Percentiles rank a stretch among this genome's conserved stretches.
Conservation (phyloP, 768 basidiomycete genomes). For the Rubroboletus pulcherrimus region DNA sequence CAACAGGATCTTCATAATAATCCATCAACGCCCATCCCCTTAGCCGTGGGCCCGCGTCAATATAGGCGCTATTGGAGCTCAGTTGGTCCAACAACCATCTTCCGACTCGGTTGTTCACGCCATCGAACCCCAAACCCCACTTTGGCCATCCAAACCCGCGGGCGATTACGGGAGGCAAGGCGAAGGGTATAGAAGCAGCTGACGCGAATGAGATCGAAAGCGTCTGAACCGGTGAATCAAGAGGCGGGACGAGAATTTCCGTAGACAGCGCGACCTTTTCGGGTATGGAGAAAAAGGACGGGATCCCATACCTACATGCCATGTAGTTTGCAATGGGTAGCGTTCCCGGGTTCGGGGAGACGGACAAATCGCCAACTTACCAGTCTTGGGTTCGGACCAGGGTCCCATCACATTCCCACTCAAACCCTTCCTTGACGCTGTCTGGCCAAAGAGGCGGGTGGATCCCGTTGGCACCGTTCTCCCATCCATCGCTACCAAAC, state of each 20-base stretch:
- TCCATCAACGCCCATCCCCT: slow-evolving; percentile 79
- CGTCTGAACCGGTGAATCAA: slow-evolving; percentile 36
- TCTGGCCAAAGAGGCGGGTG: slow-evolving; percentile 87
- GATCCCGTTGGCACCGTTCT: slow-evolving; percentile 75
- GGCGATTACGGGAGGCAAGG: slow-evolving; percentile 72
- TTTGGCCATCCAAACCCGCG: slow-evolving; percentile 82
- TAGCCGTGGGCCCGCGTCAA: slow-evolving; percentile 38
- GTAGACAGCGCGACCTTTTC: slow-evolving; percentile 71
- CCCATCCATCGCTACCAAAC: slow-evolving; percentile 68
- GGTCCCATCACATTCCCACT: slow-evolving; percentile 71
- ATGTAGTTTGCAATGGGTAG: background rate
- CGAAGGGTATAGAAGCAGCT: slow-evolving; percentile 76
- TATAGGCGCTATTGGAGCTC: background rate
- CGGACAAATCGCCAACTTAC: slow-evolving; percentile 36
- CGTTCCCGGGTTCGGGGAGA: background rate
- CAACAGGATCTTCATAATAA: slow-evolving; percentile 58
- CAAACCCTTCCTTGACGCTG: slow-evolving; percentile 65
- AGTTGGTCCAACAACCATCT: slow-evolving; percentile 66
- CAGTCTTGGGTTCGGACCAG: slow-evolving; percentile 82
- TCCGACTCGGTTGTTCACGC: slow-evolving; percentile 75
- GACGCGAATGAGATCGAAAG: slow-evolving; percentile 80
- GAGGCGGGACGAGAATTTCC: slow-evolving; percentile 45
- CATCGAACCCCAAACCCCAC: slow-evolving; percentile 76
- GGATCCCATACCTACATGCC: slow-evolving; percentile 68
- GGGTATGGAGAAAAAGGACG: slow-evolving; percentile 75